Percentiles rank a stretch among this genome's conserved stretches.
Evolutionary conservation across 371 early-diverging fungal species (phyloP).

Genomic region (Mortierella sp.): DNA sequence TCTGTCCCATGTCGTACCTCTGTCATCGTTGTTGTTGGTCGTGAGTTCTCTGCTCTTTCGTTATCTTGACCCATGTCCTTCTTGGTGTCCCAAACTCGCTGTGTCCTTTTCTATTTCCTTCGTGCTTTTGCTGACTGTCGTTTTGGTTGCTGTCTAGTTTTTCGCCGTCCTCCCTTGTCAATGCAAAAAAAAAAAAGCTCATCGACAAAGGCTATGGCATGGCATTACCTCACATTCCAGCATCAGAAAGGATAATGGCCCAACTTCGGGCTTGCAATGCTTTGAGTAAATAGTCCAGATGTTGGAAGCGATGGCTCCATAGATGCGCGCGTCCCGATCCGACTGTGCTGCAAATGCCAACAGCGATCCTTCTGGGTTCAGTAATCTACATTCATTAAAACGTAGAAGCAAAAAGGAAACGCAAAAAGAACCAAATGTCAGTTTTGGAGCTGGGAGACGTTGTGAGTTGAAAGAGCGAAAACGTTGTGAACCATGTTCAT

Average conservation of each 20-base stretch:
- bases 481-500: neutral
- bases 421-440: neutral
- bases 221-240: slow-evolving; percentile 76
- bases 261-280: slow-evolving; percentile 61
- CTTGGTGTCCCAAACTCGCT: no score
- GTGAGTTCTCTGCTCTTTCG: no score
- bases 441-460: neutral
- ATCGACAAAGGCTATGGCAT: no score
- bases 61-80: no score
- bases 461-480: neutral
- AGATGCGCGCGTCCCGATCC: slow-evolving; percentile 74
- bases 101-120: neutral
- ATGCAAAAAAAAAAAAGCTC: no score
- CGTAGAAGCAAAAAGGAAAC: no score
- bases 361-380: slow-evolving; percentile 81
- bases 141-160: no score
- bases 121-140: no score
- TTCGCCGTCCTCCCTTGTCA: no score
- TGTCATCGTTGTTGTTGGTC: neutral
- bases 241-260: slow-evolving; percentile 69
- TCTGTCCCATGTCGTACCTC: no score
- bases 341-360: slow-evolving; percentile 79
- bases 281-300: slow-evolving; percentile 86
- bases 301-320: slow-evolving; percentile 83
- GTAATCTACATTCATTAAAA: slow-evolving; percentile 64